Conservation (phyloP, 2,329 filamentous ascomycete genomes). For the Xylaria hypoxylon region DNA sequence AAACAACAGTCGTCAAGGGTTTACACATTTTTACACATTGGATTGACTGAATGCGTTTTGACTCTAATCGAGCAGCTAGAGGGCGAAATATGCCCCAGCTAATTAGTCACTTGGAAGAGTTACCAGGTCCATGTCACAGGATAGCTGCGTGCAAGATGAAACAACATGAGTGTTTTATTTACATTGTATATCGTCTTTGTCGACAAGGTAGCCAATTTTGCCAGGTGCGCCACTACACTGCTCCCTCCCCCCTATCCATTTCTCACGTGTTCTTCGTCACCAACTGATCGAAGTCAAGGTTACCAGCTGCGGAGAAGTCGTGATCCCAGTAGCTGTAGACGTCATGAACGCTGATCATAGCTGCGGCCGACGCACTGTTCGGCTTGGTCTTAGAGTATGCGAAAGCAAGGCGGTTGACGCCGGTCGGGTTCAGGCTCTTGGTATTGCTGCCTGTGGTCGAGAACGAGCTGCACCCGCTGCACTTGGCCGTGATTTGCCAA, state of each 20-base stretch:
- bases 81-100: background rate
- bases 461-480: conserved; percentile 53
- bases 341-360: conserved; percentile 48
- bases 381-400: conserved; percentile 48
- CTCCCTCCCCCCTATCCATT: background rate
- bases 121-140: background rate
- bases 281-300: conserved; percentile 46
- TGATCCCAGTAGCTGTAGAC: conserved; percentile 50
- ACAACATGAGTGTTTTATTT: conserved; percentile 3
- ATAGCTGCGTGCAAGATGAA: background rate
- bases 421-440: conserved; percentile 82
- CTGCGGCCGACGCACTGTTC: conserved; percentile 40
- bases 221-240: background rate
- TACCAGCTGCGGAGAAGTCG: conserved; percentile 48
- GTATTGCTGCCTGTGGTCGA: conserved; percentile 43
- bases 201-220: background rate
- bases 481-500: conserved; percentile 56
- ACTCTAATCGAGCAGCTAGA: background rate
- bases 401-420: conserved; percentile 83
- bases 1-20: background rate
- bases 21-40: background rate
- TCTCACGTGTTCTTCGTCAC: conserved; percentile 46
- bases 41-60: background rate
- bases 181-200: conserved; percentile 8
- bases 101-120: background rate